phyloP scores from a whole-genome alignment of 2,329 filamentous ascomycete genomes.

The Botryotinia calthae region DNA sequence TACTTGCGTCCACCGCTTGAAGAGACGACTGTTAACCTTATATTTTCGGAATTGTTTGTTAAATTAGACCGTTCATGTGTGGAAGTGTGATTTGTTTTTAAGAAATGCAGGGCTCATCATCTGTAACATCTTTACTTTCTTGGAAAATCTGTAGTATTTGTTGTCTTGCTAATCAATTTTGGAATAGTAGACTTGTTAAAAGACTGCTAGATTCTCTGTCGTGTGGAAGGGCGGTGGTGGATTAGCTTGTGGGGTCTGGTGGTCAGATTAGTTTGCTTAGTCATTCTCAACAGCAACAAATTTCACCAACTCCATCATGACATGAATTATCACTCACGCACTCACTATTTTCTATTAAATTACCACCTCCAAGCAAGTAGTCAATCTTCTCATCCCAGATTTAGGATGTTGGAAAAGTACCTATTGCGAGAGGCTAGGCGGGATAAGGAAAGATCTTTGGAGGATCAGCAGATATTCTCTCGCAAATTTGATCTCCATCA shows the following conservation, averaged over 20 bases:
- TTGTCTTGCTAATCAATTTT: too few relatives aligned
- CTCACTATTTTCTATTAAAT: background rate
- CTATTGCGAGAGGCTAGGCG: background rate
- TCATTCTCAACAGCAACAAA: background rate
- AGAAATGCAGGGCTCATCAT: too few relatives aligned
- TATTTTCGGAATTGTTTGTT: background rate
- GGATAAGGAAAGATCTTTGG: background rate
- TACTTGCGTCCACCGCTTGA: too few relatives aligned
- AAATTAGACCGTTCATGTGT: too few relatives aligned
- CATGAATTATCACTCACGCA: background rate
- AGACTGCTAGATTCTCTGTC: background rate
- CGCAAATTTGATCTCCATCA: constrained; percentile 12
- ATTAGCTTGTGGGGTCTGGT: too few relatives aligned
- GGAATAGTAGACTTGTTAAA: background rate
- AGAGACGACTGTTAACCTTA: background rate
- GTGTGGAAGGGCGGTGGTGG: too few relatives aligned
- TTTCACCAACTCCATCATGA: background rate
- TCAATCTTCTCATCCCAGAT: background rate
- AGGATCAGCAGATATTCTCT: background rate
- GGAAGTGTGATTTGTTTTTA: too few relatives aligned
- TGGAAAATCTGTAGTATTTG: accelerated
- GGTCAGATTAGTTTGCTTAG: background rate
- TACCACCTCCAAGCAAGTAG: background rate
- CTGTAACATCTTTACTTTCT: too few relatives aligned
- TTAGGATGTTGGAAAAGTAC: background rate